Conservation (phyloP, 331 rosid genomes). For the Cydonia oblonga region DNA sequence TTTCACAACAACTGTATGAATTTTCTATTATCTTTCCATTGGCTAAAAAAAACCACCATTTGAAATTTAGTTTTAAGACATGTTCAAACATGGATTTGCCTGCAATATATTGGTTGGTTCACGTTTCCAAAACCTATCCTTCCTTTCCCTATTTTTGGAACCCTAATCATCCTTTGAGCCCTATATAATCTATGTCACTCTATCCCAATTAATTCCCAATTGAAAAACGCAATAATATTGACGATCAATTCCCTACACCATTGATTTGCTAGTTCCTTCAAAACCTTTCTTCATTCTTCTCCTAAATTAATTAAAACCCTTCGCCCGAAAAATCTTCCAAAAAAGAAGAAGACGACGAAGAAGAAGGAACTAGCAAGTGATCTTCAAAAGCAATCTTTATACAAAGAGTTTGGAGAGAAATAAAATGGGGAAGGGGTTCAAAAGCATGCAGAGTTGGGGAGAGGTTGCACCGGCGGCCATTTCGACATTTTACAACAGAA, state of each 20-base stretch:
- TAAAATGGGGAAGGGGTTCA: constrained; percentile 26
- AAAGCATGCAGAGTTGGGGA: constrained; percentile 17
- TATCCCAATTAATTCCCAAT: neutral
- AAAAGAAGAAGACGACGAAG: neutral
- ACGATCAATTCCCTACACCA: neutral
- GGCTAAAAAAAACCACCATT: neutral
- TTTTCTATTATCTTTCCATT: neutral
- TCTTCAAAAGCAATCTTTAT: neutral
- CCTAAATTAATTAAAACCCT: neutral
- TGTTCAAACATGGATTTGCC: neutral
- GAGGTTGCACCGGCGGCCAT: constrained; percentile 39
- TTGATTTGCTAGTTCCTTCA: neutral
- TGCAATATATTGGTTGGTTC: neutral
- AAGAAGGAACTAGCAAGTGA: neutral
- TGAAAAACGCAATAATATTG: neutral
- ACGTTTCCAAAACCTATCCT: neutral
- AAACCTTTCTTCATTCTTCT: neutral
- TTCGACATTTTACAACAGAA: constrained; percentile 3
- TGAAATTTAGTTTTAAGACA: neutral
- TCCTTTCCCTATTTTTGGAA: neutral
- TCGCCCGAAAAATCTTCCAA: neutral
- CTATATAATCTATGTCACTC: neutral
- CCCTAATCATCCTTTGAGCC: neutral
- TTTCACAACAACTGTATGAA: too few species aligned
- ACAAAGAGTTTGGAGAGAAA: neutral